Base-by-base conservation (phyloP, 305 asterid species). In the Solanum chacoense region DNA sequence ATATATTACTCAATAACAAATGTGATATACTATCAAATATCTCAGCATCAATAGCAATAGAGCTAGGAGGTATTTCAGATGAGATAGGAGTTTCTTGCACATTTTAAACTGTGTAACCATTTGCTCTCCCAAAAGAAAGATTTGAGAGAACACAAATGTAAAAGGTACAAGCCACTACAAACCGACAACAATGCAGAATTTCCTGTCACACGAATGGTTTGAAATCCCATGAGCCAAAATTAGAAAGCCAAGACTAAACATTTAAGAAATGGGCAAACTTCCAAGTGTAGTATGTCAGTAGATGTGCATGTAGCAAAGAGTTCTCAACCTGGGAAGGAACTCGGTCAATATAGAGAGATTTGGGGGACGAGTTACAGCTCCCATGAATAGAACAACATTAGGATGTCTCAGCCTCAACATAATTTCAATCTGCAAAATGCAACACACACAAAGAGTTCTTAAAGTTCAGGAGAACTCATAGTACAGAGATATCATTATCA, bases 381-480 rank as follows among this genome's bases (percentile, higher is more conserved):
- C 99, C 99, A 96, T 97, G 93, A 96, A 95, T 88, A 97, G 96
- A 74, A 97, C 99, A 84, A 97, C 96, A 93, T 97, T 97, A 10
- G 99, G 99, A 93, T 97, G 99, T 88, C 98, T 96, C 95, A 97
- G 88, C 92, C 99, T 93, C 92, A 95, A 92, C 99, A 97, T 97
- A 88, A 97, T 96, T 91, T 97, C 99, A 86, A 97, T 90, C 99
- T 97, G 91, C 91, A 94, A 75, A 91, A 91, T 83, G 67, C 37
- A 88, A 67, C 65, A 29, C 87, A 85, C 55, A 63, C 85, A 74
- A 12, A 79, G 24, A 18, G 87, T 18, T 37, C 55, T 20, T 32
- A 87, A 88, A 40, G 78, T 85, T 87, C 65, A 28, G 20, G 88
- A 73, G 88, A 77, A 42, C n/a, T 34, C 84, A 85, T 50, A 55